Conservation (phyloP, 2,329 filamentous ascomycete genomes). For the Trichoderma koningii region DNA sequence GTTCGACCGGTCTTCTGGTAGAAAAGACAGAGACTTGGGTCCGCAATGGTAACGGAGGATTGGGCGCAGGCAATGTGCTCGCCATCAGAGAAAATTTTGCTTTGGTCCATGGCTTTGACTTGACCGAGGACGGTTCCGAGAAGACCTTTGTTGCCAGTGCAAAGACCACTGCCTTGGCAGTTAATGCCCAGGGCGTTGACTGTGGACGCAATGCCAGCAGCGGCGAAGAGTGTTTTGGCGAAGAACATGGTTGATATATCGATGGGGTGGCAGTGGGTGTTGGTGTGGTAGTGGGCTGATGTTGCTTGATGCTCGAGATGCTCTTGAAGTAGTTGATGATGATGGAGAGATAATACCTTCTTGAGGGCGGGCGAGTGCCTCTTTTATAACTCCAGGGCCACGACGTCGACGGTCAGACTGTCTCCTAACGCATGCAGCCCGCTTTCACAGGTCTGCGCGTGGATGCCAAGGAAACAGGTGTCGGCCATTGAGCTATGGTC, state of each 20-base stretch:
- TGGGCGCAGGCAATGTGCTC: not conserved
- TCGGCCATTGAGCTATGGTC: no score
- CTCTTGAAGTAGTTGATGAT: no score
- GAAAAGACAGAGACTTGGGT: constrained; percentile 17
- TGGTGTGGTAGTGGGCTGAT: no score
- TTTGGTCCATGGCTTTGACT: not conserved
- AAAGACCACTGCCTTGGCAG: not conserved
- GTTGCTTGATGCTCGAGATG: no score
- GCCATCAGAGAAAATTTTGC: not conserved
- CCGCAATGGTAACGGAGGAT: not conserved
- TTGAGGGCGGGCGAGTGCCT: no score
- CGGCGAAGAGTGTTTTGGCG: not conserved
- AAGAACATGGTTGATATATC: not conserved
- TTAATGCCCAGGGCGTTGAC: not conserved
- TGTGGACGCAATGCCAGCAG: not conserved
- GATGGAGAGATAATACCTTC: no score
- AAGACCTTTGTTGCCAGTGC: not conserved
- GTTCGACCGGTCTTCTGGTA: constrained; percentile 28
- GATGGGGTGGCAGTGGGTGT: no score
- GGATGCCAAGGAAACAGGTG: no score
- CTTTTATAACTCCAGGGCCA: no score
- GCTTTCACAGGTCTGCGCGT: no score
- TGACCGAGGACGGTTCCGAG: not conserved
- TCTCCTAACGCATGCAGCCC: no score
- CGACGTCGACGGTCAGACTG: no score